Conservation (phyloP, 805 yeast genomes). For the Wickerhamiella nectarea region DNA sequence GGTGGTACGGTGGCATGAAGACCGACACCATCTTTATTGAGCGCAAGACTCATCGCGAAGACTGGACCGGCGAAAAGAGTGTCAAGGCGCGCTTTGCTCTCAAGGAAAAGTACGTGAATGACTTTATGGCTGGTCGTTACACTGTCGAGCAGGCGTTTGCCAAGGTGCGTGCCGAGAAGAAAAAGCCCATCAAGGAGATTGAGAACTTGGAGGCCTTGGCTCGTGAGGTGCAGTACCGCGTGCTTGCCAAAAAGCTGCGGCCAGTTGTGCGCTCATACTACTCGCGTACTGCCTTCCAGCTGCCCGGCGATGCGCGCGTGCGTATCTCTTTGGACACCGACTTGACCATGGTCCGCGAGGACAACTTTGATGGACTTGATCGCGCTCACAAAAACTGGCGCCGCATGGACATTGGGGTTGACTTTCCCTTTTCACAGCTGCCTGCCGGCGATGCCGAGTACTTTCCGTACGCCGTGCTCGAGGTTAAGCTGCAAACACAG, state of each 20-base stretch:
- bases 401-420: constrained; percentile 95
- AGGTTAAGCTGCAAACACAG: constrained; percentile 94
- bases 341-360: constrained; percentile 94
- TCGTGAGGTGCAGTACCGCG: constrained; percentile 81
- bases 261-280: constrained; percentile 95
- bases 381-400: constrained; percentile 94
- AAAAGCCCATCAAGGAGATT: constrained; percentile 73
- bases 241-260: constrained; percentile 67
- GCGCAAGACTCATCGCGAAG: constrained; percentile 96
- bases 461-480: constrained; percentile 95
- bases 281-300: constrained; percentile 96
- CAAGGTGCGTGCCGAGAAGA: constrained; percentile 84
- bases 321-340: constrained; percentile 97
- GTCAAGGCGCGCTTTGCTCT: constrained; percentile 92
- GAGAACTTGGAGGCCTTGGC: constrained; percentile 88
- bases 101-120: constrained; percentile 82
- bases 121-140: constrained; percentile 66
- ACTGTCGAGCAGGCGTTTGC: constrained; percentile 85
- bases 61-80: constrained; percentile 99
- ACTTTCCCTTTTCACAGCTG: constrained; percentile 83
- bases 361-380: constrained; percentile 83
- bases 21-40: constrained; percentile 88
- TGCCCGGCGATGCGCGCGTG: constrained; percentile 98
- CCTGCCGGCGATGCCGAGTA: constrained; percentile 76
- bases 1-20: constrained; percentile 99